Evolutionary conservation across 2,329 filamentous ascomycete genomes (phyloP), one percentile per base, ranked within the genome.

Genomic region (Dactylella cylindrospora): DNA sequence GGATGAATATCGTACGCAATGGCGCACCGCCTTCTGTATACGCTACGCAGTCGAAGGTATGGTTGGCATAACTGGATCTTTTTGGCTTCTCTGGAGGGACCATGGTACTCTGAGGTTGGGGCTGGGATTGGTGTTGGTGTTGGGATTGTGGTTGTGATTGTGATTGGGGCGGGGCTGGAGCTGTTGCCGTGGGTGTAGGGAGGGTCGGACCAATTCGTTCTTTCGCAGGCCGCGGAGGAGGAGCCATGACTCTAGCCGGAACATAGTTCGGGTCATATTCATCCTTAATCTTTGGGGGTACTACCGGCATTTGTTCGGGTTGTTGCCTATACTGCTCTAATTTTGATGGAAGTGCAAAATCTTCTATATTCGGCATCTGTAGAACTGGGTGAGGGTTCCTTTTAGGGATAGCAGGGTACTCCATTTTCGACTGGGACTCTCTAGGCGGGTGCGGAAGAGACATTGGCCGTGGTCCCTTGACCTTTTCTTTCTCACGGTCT

Each of bases 1-100:
- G 91, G 1, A 98, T 78, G 71, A 97, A 95, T 26, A 98, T 78
- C 0, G 90, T 88, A 26, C 93, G 85, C 5, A 98, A 80, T 0
- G 90, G 87, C 4, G 84, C 82, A 13, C 91, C 93, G 67, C 89
- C 90, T 72, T 98, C 93, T 12, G 96, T 84, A 70, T 90, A 93
- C 1, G 89, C 90, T 1, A 87, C 85, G 1, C 91, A 94, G 10
- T 87, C 89, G 68, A 88, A 86, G 40, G 82, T 72, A 54, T 84
- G 73, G 73, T 82, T 78, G 65, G 79, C 76, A 65, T 74, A 73
- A 31, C 62, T 67, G 61, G 32, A 10, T 26, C 38, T 22, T 15
- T 62, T 62, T 5, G 49, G 36, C 25, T 62, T 62, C 17, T 62
- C 57, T 15, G 44, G 36, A n/a, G 41, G 43, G 5, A 25, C 43